These are phyloP conservation scores for Crucibulum laeve DNA, from an alignment of 768 basidiomycete genomes.

Conservation along the genomic window DNA sequence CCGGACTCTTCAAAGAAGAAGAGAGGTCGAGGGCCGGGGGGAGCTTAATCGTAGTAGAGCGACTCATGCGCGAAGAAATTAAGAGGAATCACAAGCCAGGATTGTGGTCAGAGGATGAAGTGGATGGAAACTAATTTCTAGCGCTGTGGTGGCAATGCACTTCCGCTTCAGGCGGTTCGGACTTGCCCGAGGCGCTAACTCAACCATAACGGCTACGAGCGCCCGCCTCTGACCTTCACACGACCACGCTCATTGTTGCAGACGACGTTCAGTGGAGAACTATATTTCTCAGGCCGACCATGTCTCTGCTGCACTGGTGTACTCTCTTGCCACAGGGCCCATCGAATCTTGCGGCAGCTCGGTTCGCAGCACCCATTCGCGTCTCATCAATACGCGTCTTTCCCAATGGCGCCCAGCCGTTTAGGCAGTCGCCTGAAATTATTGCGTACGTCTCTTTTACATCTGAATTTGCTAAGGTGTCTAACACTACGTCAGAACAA, in stretches of 20 bases:
- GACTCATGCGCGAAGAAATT: constrained; percentile 34
- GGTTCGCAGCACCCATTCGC: constrained; percentile 65
- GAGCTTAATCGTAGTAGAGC: constrained; percentile 51
- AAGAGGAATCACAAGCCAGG: constrained; percentile 8
- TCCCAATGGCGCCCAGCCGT: constrained; percentile 61
- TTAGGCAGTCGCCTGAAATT: constrained; percentile 53
- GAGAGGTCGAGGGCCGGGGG: constrained; percentile 47
- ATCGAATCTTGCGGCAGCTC: constrained; percentile 60
- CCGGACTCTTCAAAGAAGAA: constrained; percentile 18
- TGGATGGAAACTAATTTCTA: not conserved
- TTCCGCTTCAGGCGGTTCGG: no score
- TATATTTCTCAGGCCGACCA: no score
- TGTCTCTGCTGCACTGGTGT: constrained; percentile 68
- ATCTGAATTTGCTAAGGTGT: constrained; percentile 1
- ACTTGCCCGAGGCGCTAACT: no score
- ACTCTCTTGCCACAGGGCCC: constrained; percentile 55
- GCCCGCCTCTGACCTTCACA: no score
- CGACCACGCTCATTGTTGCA: no score
- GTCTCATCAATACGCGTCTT: constrained; percentile 68
- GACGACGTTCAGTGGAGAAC: no score
- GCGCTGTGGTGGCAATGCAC: constrained; percentile 3
- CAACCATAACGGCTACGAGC: no score
- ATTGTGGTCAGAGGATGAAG: not conserved
- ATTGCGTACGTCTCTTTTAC: constrained; percentile 45
- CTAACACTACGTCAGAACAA: constrained; percentile 38